A percentile compares a stretch with the other conserved stretches of the same genome.
Conservation (phyloP, 2,329 filamentous ascomycete genomes). For the Lizonia empirigonia region DNA sequence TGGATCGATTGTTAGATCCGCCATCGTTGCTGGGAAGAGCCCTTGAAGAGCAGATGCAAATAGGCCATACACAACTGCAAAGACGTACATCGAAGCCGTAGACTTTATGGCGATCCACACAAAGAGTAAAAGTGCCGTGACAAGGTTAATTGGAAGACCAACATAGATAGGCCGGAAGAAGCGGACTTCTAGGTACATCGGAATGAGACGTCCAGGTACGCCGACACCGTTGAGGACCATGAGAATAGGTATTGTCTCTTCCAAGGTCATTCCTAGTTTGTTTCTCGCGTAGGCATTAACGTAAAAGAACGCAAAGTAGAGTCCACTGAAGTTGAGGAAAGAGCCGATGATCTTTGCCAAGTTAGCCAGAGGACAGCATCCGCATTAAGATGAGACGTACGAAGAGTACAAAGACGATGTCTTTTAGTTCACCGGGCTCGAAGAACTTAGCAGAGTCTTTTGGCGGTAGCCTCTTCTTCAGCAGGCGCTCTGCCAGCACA, state of each 20-base stretch:
- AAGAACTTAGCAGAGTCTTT: slow-evolving; percentile 23
- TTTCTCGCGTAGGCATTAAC: slow-evolving; percentile 53
- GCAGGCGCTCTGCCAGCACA: slow-evolving; percentile 32
- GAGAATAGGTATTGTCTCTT: slow-evolving; percentile 49
- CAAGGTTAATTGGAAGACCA: slow-evolving; percentile 46
- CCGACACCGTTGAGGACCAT: slow-evolving; percentile 55
- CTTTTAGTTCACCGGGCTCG: slow-evolving; percentile 24
- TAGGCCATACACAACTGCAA: slow-evolving; percentile 56
- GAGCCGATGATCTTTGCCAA: slow-evolving; percentile 35
- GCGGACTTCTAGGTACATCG: slow-evolving; percentile 52
- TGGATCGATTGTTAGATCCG: slow-evolving; percentile 51
- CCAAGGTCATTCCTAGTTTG: slow-evolving; percentile 54
- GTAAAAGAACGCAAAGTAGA: slow-evolving; percentile 51
- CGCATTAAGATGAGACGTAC: slow-evolving; percentile 20
- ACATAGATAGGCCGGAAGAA: slow-evolving; percentile 52
- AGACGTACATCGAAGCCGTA: slow-evolving; percentile 48
- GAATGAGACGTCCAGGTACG: slow-evolving; percentile 57
- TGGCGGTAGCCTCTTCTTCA: slow-evolving; percentile 26
- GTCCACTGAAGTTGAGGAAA: slow-evolving; percentile 34
- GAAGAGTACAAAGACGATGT: slow-evolving; percentile 25
- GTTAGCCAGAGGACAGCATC: slow-evolving; percentile 39
- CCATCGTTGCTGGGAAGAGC: slow-evolving; percentile 52
- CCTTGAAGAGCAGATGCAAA: slow-evolving; percentile 54
- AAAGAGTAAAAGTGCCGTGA: slow-evolving; percentile 52
- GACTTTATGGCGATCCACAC: slow-evolving; percentile 51